These are phyloP conservation scores for Aurantiochytrium sp. DNA, from an alignment of 108 stramenopile genomes.

Conservation along the genomic window DNA sequence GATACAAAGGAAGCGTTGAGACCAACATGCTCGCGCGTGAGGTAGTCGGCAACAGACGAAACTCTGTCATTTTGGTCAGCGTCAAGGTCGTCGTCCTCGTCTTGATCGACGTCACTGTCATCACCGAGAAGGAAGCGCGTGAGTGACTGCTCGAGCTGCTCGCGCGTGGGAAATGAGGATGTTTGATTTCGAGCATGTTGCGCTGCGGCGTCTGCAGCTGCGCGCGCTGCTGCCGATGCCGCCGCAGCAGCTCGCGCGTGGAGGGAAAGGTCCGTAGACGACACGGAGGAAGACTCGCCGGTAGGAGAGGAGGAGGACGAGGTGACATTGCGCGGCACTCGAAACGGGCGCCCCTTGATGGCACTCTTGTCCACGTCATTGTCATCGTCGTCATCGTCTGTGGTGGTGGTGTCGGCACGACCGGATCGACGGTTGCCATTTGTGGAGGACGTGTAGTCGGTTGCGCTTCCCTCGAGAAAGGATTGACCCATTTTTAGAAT, in stretches of 20 bases:
- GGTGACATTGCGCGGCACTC: too few relatives aligned
- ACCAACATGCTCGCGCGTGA: background rate
- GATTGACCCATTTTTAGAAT: background rate
- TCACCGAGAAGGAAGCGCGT: background rate
- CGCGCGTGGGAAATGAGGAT: background rate
- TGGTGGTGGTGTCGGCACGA: background rate
- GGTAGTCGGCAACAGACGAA: too few relatives aligned
- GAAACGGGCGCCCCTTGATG: too few relatives aligned
- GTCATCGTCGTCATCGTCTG: background rate
- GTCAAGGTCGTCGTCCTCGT: background rate
- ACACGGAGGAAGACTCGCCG: background rate
- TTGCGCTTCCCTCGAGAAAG: background rate
- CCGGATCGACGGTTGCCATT: too few relatives aligned
- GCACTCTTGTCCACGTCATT: too few relatives aligned
- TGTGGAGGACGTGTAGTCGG: background rate
- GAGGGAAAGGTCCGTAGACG: background rate
- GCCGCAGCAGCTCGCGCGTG: background rate
- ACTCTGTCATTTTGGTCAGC: background rate
- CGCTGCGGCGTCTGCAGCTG: background rate
- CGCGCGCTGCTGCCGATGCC: background rate
- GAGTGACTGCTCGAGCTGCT: background rate
- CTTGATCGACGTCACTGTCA: background rate
- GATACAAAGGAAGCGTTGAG: background rate
- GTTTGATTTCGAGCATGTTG: background rate
- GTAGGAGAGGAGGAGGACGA: background rate